Conservation (phyloP, 192 early-diverging fungal genomes). For the Gryganskiella cystojenkinii region DNA sequence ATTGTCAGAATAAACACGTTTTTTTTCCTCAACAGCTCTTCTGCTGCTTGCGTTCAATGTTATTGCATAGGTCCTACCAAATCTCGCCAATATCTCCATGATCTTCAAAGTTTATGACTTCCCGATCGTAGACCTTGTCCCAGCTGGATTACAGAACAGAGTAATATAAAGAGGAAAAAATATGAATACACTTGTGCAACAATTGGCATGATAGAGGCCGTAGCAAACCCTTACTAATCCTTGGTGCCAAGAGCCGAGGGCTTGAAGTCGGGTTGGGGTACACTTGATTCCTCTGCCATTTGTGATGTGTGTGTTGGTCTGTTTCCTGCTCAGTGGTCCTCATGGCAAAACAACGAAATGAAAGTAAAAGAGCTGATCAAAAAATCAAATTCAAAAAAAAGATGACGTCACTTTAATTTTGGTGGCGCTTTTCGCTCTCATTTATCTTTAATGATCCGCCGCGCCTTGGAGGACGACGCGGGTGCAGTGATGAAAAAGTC, state of each 20-base stretch:
- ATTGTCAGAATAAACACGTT: too few species aligned
- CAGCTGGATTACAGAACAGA: conserved; percentile 61
- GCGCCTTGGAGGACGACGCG: not conserved
- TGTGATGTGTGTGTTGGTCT: not conserved
- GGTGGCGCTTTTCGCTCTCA: conserved; percentile 1
- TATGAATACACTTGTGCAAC: not conserved
- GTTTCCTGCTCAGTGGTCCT: too few species aligned
- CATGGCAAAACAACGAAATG: too few species aligned
- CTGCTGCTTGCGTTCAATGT: too few species aligned
- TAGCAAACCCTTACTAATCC: conserved; percentile 60
- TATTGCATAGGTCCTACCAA: too few species aligned
- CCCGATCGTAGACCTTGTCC: conserved; percentile 85
- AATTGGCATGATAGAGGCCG: not conserved
- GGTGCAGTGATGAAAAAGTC: conserved; percentile 29
- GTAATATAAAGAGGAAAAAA: not conserved
- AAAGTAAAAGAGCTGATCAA: too few species aligned
- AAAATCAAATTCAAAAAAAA: too few species aligned
- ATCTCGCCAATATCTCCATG: conserved; percentile 92
- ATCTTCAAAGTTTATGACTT: conserved; percentile 83
- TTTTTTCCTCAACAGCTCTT: not conserved
- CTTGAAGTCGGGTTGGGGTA: conserved; percentile 54
- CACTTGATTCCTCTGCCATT: conserved; percentile 31
- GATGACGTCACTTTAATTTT: too few species aligned
- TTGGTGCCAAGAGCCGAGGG: conserved; percentile 70
- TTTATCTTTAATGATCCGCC: not conserved